These are phyloP conservation scores for Syzygium aqueum DNA, from an alignment of 345 rosid species.

Conservation along the genomic window DNA sequence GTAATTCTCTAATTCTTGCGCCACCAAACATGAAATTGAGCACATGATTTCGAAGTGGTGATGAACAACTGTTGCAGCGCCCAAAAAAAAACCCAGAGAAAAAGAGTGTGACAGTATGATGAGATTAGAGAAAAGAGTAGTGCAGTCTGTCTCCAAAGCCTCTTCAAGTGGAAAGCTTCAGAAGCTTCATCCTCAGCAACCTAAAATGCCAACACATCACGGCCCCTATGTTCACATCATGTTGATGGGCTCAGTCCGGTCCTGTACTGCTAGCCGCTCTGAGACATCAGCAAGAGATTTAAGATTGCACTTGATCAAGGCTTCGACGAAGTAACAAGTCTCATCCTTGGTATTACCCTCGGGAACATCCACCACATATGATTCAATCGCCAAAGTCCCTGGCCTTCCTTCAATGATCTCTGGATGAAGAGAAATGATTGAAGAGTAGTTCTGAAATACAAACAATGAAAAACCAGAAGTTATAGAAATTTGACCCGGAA, in stretches of 20 bases:
- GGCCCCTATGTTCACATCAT: constrained; percentile 9
- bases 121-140: constrained; percentile 1
- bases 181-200: constrained; percentile 50
- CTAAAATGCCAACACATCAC: constrained; percentile 8
- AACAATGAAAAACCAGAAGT: neutral
- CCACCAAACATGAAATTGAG: constrained; percentile 8
- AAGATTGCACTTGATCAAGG: constrained; percentile 86
- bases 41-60: constrained; percentile 3
- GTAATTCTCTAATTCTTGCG: constrained; percentile 14
- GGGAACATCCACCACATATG: constrained; percentile 90
- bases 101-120: constrained; percentile 3
- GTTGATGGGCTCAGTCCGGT: constrained; percentile 46
- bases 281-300: constrained; percentile 85
- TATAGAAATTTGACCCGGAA: neutral
- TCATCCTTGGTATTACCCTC: constrained; percentile 94
- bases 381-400: constrained; percentile 79
- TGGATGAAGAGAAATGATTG: constrained; percentile 82
- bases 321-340: constrained; percentile 91
- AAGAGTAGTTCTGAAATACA: constrained; percentile 76
- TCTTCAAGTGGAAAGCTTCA: constrained; percentile 15
- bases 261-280: constrained; percentile 75
- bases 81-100: neutral
- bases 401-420: constrained; percentile 80
- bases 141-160: constrained; percentile 42
- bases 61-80: neutral